phyloP scores from a whole-genome alignment of 2,329 filamentous ascomycete genomes.

The Aaosphaeria pasadenensis region DNA sequence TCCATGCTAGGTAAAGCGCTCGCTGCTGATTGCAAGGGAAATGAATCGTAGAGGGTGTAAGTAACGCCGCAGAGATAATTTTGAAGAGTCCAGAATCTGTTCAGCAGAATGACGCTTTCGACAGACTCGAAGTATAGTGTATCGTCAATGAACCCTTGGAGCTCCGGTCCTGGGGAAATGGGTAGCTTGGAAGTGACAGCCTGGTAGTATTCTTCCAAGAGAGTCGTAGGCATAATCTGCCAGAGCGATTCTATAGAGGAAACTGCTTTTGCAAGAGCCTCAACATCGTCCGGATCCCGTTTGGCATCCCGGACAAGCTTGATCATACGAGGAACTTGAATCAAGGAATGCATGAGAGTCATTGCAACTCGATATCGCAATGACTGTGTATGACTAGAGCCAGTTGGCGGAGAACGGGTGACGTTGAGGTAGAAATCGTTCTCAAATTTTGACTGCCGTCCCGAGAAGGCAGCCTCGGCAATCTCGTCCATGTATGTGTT shows the following conservation, averaged over 20 bases:
- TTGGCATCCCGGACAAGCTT: slow-evolving; percentile 4
- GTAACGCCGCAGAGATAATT: not conserved
- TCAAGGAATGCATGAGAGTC: slow-evolving; percentile 7
- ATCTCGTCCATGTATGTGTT: slow-evolving; percentile 35
- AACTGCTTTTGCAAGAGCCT: slow-evolving; percentile 1
- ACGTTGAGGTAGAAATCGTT: slow-evolving; percentile 24
- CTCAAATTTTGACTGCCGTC: slow-evolving; percentile 25
- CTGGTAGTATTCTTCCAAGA: not conserved
- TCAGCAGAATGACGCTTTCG: not conserved
- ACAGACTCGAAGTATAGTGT: not conserved
- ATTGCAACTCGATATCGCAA: not conserved
- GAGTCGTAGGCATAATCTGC: not conserved
- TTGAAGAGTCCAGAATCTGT: not conserved
- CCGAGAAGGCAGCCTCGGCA: slow-evolving; percentile 24
- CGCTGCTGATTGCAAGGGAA: not conserved
- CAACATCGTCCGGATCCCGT: not conserved
- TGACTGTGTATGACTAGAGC: not conserved
- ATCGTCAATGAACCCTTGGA: slow-evolving; percentile 2
- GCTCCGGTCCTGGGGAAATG: slow-evolving; percentile 1
- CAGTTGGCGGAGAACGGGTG: slow-evolving; percentile 8
- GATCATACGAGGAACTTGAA: slow-evolving; percentile 7
- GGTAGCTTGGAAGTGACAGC: not conserved
- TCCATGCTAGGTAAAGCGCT: not conserved
- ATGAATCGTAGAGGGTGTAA: not conserved
- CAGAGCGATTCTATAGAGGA: slow-evolving; percentile 4